These are phyloP conservation scores for Sordariomycetes sp. DNA, from an alignment of 2,329 filamentous ascomycete genomes.

Conservation along the genomic window DNA sequence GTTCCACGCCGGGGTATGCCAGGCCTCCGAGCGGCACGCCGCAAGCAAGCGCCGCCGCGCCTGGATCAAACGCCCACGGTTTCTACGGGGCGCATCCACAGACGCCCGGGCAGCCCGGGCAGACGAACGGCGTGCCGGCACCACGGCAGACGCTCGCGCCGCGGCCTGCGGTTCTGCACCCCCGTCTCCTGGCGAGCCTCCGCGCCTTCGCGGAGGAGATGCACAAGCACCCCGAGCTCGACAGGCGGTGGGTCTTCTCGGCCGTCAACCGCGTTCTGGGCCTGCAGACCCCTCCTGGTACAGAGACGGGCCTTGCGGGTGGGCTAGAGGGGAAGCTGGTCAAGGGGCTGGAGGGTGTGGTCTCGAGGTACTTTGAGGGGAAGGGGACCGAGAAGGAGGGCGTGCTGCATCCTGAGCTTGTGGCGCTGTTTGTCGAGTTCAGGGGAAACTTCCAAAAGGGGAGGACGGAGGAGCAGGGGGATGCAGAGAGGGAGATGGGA, in stretches of 20 bases:
- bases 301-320: neutral
- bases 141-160: neutral
- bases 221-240: slow-evolving; percentile 1
- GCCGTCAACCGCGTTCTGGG: slow-evolving; percentile 37
- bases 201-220: neutral
- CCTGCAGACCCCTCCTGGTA: slow-evolving; percentile 21
- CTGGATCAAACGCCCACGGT: neutral
- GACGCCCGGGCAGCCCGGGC: slow-evolving; percentile 4
- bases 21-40: neutral
- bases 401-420: slow-evolving; percentile 2
- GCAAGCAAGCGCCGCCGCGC: neutral
- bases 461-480: neutral
- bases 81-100: slow-evolving; percentile 1
- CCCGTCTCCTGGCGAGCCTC: neutral
- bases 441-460: neutral
- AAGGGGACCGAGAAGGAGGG: neutral
- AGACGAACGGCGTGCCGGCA: neutral
- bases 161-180: slow-evolving; percentile 4
- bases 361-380: neutral
- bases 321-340: neutral
- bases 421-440: neutral
- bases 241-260: slow-evolving; percentile 23
- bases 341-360: neutral
- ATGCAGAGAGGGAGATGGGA: slow-evolving; percentile 2
- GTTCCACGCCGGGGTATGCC: neutral